These are phyloP conservation scores for Fusarium xyrophilum DNA, from an alignment of 2,329 filamentous ascomycete genomes.

Conservation along the genomic window DNA sequence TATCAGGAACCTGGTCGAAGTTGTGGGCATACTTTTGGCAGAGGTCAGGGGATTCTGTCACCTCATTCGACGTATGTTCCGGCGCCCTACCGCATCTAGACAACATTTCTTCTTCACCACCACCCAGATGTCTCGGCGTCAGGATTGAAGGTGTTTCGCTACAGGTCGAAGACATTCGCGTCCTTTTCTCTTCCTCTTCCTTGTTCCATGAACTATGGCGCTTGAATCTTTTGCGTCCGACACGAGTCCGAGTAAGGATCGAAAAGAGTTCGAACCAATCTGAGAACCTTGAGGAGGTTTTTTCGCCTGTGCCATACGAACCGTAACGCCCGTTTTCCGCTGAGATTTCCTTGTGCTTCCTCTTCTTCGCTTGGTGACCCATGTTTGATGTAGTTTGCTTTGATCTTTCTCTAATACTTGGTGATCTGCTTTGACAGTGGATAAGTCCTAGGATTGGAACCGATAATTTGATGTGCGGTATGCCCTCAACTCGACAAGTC, in stretches of 20 bases:
- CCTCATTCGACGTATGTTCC: not conserved
- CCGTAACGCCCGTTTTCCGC: not conserved
- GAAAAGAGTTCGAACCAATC: not conserved
- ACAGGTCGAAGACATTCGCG: not conserved
- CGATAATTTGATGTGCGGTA: conserved; percentile 21
- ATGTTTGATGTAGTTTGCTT: conserved; percentile 7
- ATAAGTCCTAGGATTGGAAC: conserved; percentile 4
- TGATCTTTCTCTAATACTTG: not conserved
- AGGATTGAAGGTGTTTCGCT: not conserved
- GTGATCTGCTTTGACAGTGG: not conserved
- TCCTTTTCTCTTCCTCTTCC: not conserved
- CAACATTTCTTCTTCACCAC: not conserved
- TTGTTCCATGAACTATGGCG: not conserved
- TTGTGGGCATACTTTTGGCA: not conserved
- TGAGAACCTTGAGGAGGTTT: not conserved
- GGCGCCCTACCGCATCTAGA: not conserved
- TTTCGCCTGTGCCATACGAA: not conserved
- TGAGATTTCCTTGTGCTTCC: not conserved
- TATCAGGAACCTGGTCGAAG: not conserved
- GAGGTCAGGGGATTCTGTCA: not conserved
- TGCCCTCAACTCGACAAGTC: not conserved
- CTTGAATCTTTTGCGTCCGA: not conserved
- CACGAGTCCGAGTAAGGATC: not conserved
- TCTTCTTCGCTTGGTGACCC: conserved; percentile 3
- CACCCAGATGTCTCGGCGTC: not conserved